Evolutionary conservation across 2,329 filamentous ascomycete genomes (phyloP).

Genomic region (Teratosphaeria epicoccoides): DNA sequence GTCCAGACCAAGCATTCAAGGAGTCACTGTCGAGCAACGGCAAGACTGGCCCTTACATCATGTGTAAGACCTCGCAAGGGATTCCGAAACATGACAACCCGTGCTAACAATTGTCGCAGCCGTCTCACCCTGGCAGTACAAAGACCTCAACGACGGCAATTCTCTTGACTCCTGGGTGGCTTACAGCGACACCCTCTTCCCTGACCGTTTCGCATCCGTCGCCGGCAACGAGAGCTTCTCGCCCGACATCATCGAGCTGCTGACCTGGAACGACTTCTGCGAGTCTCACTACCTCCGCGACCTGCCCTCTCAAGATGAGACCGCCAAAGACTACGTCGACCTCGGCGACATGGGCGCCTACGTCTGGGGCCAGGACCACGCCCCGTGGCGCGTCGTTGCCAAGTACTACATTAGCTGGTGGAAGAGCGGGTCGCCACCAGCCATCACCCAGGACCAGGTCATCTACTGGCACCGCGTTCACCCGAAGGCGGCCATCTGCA

Average conservation of each 20-base stretch:
- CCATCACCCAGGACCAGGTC: slow-evolving; percentile 27
- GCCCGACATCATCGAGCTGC: slow-evolving; percentile 31
- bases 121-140: slow-evolving; percentile 32
- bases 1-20: slow-evolving; percentile 27
- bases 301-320: slow-evolving; percentile 21
- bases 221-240: slow-evolving; percentile 18
- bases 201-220: slow-evolving; percentile 22
- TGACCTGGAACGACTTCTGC: slow-evolving; percentile 32
- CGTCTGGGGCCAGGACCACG: slow-evolving; percentile 28
- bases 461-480: slow-evolving; percentile 32
- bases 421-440: slow-evolving; percentile 25
- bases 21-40: slow-evolving; percentile 23
- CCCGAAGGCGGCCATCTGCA: slow-evolving; percentile 25
- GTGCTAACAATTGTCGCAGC: slow-evolving; percentile 19
- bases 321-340: slow-evolving; percentile 23
- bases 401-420: slow-evolving; percentile 30
- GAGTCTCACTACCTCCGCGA: slow-evolving; percentile 32
- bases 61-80: slow-evolving; percentile 22
- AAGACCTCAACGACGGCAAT: slow-evolving; percentile 29
- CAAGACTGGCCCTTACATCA: slow-evolving; percentile 29
- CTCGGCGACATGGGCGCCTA: slow-evolving; percentile 26
- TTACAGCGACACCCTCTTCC: slow-evolving; percentile 29
- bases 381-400: slow-evolving; percentile 29
- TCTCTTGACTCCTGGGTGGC: slow-evolving; percentile 26
- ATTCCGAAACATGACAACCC: slow-evolving; percentile 6